Evolutionary conservation across 2,329 filamentous ascomycete species (phyloP).

Genomic region (Verticillium dahliae): DNA sequence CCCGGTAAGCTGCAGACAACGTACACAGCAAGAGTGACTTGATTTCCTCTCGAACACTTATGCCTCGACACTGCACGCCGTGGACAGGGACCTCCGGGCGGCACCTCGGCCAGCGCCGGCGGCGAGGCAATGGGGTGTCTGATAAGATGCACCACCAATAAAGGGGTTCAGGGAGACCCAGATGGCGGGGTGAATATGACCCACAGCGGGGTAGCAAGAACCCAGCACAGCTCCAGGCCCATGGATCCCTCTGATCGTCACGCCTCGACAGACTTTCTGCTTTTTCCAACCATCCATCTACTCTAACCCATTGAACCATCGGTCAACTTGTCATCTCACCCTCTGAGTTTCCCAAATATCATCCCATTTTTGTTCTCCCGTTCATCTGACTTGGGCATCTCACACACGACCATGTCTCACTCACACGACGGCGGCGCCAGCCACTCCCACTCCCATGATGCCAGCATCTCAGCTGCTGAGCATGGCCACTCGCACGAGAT

Average conservation of each 20-base stretch:
- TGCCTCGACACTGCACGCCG: no score
- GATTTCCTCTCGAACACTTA: no score
- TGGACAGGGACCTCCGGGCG: no score
- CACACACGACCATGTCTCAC: conserved; percentile 27
- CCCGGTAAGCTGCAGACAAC: no score
- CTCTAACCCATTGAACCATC: neutral
- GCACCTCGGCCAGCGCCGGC: no score
- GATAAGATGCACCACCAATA: neutral
- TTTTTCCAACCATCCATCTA: neutral
- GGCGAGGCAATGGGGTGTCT: neutral
- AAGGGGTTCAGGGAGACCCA: neutral
- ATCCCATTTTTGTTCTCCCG: no score
- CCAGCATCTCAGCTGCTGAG: conserved; percentile 50
- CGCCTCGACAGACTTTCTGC: neutral
- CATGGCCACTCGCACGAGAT: conserved; percentile 97
- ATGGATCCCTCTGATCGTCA: neutral
- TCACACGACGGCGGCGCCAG: conserved; percentile 42
- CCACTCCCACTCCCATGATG: conserved; percentile 51
- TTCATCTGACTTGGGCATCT: neutral
- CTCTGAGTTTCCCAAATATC: neutral
- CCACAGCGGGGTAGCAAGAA: neutral
- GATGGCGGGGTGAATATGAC: neutral
- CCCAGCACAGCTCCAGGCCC: neutral
- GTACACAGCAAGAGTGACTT: no score
- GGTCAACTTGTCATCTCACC: neutral